Base-by-base conservation (phyloP, 345 rosid species). In the Gossypium ekmanianum region DNA sequence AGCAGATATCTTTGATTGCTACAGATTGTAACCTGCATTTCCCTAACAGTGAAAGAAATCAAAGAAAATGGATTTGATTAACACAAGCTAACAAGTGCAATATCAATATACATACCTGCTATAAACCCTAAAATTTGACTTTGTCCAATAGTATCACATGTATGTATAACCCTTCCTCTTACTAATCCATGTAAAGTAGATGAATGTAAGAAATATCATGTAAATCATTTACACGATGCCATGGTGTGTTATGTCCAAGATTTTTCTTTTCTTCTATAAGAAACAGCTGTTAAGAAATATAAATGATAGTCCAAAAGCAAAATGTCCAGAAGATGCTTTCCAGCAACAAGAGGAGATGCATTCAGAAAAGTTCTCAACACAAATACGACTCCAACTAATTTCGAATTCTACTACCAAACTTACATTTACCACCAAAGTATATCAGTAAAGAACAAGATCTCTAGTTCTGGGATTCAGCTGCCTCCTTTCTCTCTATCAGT, bases 401-500 rank as follows among this genome's bases (percentile, higher is more conserved):
- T 68, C 20, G 9, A 68, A 26, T 24, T 68, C 58, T 50, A 68
- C 10, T 57, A 68, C 12, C 16, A 48, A 5, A 68, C 58, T 68
- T 26, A 10, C 43, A 26, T 26, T 13, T 14, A 47, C 9, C 16
- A 66, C 29, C 13, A 2, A 26, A 13, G 72, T 48, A 48, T 68
- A 13, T 48, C 20, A 24, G 43, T 51, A 17, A 7, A 48, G n/a
- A 41, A 43, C 56, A 29, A 14, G 9, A 11, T 9, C 47, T 67
- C 83, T 84, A 87, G 43, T 77, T 83, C 71, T 83, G 80, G 72
- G 76, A 77, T 81, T 85, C 87, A 27, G 87, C 87, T 51, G 89
- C 85, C 67, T 91, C 89, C 17, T 82, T 87, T 68, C 61, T 77
- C 84, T 85, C 88, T 47, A 89, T 83, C 70, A 89, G 58, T 81